Evolutionary conservation across 2,329 filamentous ascomycete genomes (phyloP).

Genomic region (Chalara sp.): DNA sequence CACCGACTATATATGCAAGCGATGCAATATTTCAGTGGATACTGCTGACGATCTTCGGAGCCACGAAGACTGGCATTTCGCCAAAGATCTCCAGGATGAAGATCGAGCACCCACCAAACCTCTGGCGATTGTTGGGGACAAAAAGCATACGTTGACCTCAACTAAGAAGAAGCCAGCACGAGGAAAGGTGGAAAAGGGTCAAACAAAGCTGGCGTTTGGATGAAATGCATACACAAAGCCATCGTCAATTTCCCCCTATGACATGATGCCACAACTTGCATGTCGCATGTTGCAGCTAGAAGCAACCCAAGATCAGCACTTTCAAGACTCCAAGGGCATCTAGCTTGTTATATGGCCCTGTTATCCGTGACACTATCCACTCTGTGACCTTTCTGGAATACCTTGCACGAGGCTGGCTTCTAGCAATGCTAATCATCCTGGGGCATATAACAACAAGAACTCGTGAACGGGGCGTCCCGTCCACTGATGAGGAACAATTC

Average conservation of each 20-base stretch:
- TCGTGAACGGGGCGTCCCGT: no score
- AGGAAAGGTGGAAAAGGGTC: slow-evolving; percentile 43
- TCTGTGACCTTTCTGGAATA: no score
- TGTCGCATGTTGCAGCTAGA: neutral
- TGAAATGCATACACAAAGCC: slow-evolving; percentile 12
- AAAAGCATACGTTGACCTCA: slow-evolving; percentile 25
- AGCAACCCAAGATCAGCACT: no score
- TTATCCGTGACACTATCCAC: no score
- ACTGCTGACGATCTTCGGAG: slow-evolving; percentile 55
- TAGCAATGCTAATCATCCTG: no score
- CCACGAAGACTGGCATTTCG: slow-evolving; percentile 93
- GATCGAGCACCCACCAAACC: slow-evolving; percentile 20
- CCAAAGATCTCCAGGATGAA: slow-evolving; percentile 68
- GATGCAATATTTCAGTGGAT: slow-evolving; percentile 58
- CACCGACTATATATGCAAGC: slow-evolving; percentile 46
- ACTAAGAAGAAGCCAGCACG: slow-evolving; percentile 21
- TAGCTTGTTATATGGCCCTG: no score
- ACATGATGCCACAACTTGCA: slow-evolving; percentile 17
- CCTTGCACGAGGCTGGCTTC: no score
- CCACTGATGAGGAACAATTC: no score
- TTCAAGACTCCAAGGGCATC: no score
- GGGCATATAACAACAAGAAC: no score
- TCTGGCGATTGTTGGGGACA: slow-evolving; percentile 13
- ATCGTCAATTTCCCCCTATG: slow-evolving; percentile 14
- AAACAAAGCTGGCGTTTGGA: slow-evolving; percentile 52